Base-by-base conservation (phyloP, 495 filamentous ascomycete species). In the Articulospora tetracladia region DNA sequence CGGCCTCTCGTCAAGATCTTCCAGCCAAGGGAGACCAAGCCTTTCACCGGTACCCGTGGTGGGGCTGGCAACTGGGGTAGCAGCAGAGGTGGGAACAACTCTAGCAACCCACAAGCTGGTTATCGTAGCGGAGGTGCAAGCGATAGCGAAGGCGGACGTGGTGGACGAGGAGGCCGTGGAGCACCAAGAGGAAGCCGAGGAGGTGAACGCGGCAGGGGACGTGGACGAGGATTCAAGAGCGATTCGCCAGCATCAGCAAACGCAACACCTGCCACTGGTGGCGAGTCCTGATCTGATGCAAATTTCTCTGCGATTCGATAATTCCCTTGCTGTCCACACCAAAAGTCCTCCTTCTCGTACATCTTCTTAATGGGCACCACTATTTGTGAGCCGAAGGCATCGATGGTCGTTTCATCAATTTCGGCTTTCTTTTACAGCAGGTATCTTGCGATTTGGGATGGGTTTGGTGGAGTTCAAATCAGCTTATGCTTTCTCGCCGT, bases 1-100 rank as follows among this genome's bases (percentile, higher is more conserved):
- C 88, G 88, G 74, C 89, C 90, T 27, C 81, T 87, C 57, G 83
- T 96, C 57, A 91, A 91, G 75, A 84, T 90, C 73, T 94, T 92
- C 72, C 81, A 86, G 66, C 81, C 85, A 24, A 85, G 85, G 27
- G 74, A 81, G 17, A 70, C 72, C 30, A 74, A 76, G 58, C 73
- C 76, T 26, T 67, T 76, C 58, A 79, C 75, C 58, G 77, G 76
- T 64, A 72, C 71, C 50, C 80, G 81, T 61, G 79, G 80, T 59
- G 68, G 73, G 54, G 88, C 89, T 44, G 89, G 90, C 34, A 87
- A 82, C 58, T 91, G 91, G 90, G 84, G 86, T 58, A 79, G 79
- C 65, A 88, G 87, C 71, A 79, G 85, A 15, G 83, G 87, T 36
- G 79, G 83, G 57, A 82, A 73, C 55, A 72, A 72, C 53, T 73